phyloP scores from a whole-genome alignment of 495 filamentous ascomycete genomes.

The Podospora comata region DNA sequence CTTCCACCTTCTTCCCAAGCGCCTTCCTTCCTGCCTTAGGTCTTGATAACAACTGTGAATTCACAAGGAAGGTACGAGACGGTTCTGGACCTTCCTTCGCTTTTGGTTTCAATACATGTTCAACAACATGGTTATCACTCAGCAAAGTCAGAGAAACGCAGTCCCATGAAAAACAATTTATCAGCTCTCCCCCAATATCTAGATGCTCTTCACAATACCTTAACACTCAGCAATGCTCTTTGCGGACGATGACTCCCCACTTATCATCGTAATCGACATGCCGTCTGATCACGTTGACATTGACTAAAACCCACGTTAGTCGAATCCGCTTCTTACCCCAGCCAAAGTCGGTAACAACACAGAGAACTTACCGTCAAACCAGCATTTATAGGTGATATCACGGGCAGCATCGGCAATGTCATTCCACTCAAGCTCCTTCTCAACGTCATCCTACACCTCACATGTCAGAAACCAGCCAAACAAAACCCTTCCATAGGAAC shows the following conservation, averaged over 20 bases:
- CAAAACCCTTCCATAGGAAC: not conserved
- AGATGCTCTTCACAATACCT: too few species aligned
- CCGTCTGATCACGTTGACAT: not conserved
- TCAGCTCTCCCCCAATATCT: too few species aligned
- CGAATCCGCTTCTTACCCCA: not conserved
- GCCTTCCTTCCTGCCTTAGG: too few species aligned
- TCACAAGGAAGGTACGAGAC: too few species aligned
- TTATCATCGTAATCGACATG: not conserved
- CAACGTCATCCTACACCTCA: not conserved
- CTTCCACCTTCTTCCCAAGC: too few species aligned
- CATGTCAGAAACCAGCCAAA: not conserved
- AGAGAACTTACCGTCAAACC: not conserved
- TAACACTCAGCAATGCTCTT: not conserved
- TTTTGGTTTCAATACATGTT: too few species aligned
- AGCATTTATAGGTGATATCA: not conserved
- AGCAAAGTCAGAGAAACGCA: too few species aligned
- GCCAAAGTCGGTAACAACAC: not conserved
- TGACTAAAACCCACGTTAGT: not conserved
- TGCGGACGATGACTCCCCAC: not conserved
- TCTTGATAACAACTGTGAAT: too few species aligned
- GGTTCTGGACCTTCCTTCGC: too few species aligned
- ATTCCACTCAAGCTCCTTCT: not conserved
- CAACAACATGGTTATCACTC: too few species aligned
- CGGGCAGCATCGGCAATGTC: not conserved
- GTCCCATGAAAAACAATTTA: too few species aligned